A percentile compares a stretch with the other conserved stretches of the same genome.
These are phyloP conservation scores for Dactylellina leptospora DNA, from an alignment of 2,329 filamentous ascomycete species.

Conservation along the genomic window DNA sequence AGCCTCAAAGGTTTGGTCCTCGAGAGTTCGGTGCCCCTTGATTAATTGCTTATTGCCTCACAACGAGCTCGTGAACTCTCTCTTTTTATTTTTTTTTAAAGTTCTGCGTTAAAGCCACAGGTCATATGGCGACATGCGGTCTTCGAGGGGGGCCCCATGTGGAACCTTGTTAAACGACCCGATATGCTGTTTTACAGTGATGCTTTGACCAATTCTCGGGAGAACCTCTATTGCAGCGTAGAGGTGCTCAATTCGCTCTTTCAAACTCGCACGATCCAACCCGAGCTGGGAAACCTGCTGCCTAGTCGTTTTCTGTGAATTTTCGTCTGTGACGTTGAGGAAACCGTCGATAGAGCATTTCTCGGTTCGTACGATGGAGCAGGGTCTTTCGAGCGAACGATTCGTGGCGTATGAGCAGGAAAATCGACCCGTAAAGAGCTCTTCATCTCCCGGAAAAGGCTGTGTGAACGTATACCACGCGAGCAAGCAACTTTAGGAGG, in stretches of 20 bases:
- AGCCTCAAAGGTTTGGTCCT: background rate
- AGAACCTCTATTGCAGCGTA: background rate
- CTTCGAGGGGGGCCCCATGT: conserved; percentile 6
- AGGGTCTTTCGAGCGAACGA: conserved; percentile 12
- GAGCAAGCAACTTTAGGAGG: conserved; percentile 3
- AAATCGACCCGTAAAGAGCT: conserved; percentile 38
- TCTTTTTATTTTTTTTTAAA: conserved; percentile 19
- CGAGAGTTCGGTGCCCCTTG: conserved; percentile 19
- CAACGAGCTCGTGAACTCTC: conserved; percentile 40
- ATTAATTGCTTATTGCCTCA: conserved; percentile 50
- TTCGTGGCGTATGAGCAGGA: conserved; percentile 15
- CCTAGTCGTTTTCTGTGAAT: conserved; percentile 17
- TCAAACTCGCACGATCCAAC: background rate
- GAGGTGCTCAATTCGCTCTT: background rate
- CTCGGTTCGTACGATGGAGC: conserved; percentile 37
- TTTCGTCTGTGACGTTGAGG: background rate
- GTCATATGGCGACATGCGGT: conserved; percentile 44
- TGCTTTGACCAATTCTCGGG: conserved; percentile 9
- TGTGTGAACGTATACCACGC: conserved; percentile 29
- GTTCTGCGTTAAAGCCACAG: conserved; percentile 48
- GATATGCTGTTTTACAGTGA: conserved; percentile 21
- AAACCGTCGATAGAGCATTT: conserved; percentile 36
- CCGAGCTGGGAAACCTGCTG: conserved; percentile 40
- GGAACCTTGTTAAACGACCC: conserved; percentile 31
- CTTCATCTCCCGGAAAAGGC: conserved; percentile 29